Evolutionary conservation across 257 asterid species (phyloP), one percentile per base, ranked within the genome.

Genomic region (Nicotiana otophora): DNA sequence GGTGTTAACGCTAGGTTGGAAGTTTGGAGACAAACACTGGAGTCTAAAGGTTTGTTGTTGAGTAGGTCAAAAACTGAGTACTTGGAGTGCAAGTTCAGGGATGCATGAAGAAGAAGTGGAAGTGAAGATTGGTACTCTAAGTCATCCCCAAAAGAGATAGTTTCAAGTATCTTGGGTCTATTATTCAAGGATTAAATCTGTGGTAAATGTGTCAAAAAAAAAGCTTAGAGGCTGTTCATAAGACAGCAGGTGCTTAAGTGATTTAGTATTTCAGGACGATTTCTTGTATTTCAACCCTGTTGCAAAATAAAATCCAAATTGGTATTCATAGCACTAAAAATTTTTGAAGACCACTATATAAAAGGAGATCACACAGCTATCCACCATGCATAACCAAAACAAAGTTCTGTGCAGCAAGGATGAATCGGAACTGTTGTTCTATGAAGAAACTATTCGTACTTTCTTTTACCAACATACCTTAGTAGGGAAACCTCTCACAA

Each of bases 401-500:
- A 72, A 7, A 72, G 60, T 72, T 23, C 61, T 46, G 61, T 20
- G 6, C 58, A 72, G 78, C 60, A 72, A 74, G 26, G 80, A 74
- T 14, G 62, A 46, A 74, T 51, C 79, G 26, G 23, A 19, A 26
- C 80, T 48, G 80, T 46, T 72, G 20, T 26, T 48, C 62, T 19
- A 14, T 51, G 53, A 74, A 23, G 63, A 51, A 81, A 42, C n/a
- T 77, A 60, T 12, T 53, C 19, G 75, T 62, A 61, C 26, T 53
- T 33, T 39, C 63, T 51, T 74, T 78, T 36, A 61, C 79, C 48
- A 67, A 51, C 66, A 61, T 90, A 96, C 99, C 98, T 91, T 94
- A 54, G 98, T 96, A 74, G 99, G 99, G 87, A 91, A 96, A 79
- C 99, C 99, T 61, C 80, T 91, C 68, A 94, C 91, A 85, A 91